Percentiles rank a stretch among this genome's conserved stretches.
Conservation (phyloP, 371 early-diverging fungal species). For the Mucor plumbeus region DNA sequence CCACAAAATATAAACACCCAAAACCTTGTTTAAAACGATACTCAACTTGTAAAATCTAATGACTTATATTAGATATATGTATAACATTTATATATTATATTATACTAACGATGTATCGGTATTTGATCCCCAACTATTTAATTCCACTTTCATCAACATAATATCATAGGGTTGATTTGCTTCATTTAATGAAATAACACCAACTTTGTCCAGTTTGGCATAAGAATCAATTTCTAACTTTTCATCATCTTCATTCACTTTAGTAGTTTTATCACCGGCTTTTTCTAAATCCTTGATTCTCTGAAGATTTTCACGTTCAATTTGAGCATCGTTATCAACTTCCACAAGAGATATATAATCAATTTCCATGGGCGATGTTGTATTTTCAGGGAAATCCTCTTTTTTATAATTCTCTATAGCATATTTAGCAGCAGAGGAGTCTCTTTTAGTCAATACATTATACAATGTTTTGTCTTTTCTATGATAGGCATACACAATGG, state of each 20-base stretch:
- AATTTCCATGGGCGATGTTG: constrained; percentile 19
- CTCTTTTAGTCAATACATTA: background rate
- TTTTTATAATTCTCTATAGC: constrained; percentile 9
- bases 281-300: constrained; percentile 28
- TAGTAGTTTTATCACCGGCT: constrained; percentile 12
- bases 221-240: constrained; percentile 39
- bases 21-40: constrained; percentile 51
- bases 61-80: background rate
- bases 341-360: constrained; percentile 26
- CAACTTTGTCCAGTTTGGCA: constrained; percentile 49
- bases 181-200: constrained; percentile 39
- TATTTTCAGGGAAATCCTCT: background rate
- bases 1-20: constrained; percentile 60
- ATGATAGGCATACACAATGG: constrained; percentile 30
- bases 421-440: background rate
- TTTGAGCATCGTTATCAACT: constrained; percentile 49
- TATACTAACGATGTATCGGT: constrained; percentile 23
- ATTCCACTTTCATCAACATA: constrained; percentile 57
- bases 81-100: background rate
- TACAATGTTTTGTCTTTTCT: constrained; percentile 23
- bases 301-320: constrained; percentile 43
- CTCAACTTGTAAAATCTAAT: constrained; percentile 64
- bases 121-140: constrained; percentile 17
- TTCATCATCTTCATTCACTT: constrained; percentile 21
- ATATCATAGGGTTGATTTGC: constrained; percentile 48